Evolutionary conservation across 257 asterid species (phyloP).

Genomic region (Avicennia marina): DNA sequence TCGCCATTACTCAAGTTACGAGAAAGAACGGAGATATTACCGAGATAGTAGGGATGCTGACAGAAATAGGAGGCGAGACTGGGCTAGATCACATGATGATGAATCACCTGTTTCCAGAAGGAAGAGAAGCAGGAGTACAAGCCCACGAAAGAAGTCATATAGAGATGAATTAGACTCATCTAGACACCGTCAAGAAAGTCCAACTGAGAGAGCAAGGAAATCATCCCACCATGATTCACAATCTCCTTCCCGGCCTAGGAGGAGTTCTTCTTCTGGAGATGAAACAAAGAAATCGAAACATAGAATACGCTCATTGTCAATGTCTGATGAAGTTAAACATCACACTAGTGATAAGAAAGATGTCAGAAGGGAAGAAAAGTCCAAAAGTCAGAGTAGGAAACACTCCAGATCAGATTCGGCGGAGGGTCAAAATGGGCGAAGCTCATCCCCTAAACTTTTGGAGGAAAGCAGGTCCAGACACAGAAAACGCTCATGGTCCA

Average conservation of each 20-base stretch:
- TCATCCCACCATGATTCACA: conserved; percentile 52
- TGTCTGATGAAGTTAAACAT: conserved; percentile 58
- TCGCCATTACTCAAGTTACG: conserved; percentile 70
- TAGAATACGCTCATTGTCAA: conserved; percentile 70
- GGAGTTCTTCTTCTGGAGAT: conserved; percentile 57
- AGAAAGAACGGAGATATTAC: conserved; percentile 59
- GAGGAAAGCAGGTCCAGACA: conserved; percentile 57
- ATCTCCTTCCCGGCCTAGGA: conserved; percentile 59
- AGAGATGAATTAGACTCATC: conserved; percentile 65
- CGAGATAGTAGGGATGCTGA: conserved; percentile 64
- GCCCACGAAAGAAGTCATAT: conserved; percentile 64
- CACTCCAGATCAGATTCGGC: conserved; percentile 55
- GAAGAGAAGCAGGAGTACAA: conserved; percentile 71
- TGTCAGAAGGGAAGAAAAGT: conserved; percentile 39
- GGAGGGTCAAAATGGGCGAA: conserved; percentile 38
- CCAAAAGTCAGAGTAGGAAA: conserved; percentile 45
- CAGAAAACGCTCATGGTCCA: conserved; percentile 52
- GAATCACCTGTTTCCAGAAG: conserved; percentile 60
- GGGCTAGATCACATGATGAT: conserved; percentile 47
- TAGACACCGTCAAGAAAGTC: conserved; percentile 44
- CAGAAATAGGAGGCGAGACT: conserved; percentile 52
- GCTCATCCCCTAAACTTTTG: conserved; percentile 37
- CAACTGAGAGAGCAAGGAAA: conserved; percentile 47
- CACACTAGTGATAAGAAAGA: conserved; percentile 48
- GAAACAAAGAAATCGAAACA: conserved; percentile 53